phyloP scores from a whole-genome alignment of 2,329 filamentous ascomycete genomes.

The Trichoderma lentiforme region DNA sequence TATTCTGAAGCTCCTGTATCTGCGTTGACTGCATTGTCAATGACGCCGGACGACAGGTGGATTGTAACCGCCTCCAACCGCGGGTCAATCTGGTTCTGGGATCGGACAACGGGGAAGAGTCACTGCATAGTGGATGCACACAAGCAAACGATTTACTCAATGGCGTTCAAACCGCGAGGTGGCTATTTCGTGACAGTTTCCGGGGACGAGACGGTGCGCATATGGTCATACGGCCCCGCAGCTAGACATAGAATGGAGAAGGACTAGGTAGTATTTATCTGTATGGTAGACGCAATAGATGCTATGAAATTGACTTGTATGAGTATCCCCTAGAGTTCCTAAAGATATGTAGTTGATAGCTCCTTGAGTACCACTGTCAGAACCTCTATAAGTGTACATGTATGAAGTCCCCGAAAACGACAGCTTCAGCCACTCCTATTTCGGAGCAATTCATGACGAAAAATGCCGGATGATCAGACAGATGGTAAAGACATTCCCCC shows the following conservation, averaged over 20 bases:
- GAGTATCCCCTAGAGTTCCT: no score
- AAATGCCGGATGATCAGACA: no score
- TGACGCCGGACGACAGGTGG: not conserved
- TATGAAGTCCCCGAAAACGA: no score
- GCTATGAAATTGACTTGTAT: no score
- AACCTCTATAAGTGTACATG: no score
- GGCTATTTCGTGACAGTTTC: not conserved
- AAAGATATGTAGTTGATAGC: no score
- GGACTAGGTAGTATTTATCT: not conserved
- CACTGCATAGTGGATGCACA: not conserved
- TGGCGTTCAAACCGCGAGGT: not conserved
- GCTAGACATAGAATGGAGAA: not conserved
- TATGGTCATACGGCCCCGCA: not conserved
- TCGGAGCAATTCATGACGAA: no score
- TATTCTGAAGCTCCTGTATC: no score
- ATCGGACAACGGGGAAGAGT: not conserved
- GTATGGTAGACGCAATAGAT: no score
- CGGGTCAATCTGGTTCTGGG: not conserved
- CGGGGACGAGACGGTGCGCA: not conserved
- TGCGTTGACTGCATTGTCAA: not conserved
- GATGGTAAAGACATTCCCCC: not conserved
- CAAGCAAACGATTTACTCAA: not conserved
- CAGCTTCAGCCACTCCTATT: no score
- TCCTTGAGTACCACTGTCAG: no score
- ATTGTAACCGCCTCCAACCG: not conserved